These are phyloP conservation scores for Coccomyxa sp. DNA, from an alignment of 139 green algal species.

Conservation along the genomic window DNA sequence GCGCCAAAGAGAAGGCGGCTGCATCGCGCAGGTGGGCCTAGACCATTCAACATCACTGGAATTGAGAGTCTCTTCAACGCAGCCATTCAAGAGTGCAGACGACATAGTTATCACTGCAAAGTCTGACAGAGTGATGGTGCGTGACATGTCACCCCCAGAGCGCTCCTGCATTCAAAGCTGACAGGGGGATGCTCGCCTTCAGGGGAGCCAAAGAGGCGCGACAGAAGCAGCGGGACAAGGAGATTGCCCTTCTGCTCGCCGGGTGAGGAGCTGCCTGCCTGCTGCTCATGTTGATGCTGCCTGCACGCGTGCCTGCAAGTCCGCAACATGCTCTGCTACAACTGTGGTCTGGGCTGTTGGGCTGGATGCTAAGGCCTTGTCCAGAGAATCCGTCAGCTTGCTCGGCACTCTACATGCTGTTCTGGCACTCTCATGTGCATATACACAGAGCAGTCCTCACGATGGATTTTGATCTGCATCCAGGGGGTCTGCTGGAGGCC, in stretches of 20 bases:
- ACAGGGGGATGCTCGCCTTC: not conserved
- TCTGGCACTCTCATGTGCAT: not conserved
- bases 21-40: not conserved
- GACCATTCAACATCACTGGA: not conserved
- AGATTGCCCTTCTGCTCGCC: slow-evolving; percentile 38
- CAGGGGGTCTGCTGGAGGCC: slow-evolving; percentile 7
- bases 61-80: not conserved
- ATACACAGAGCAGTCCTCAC: not conserved
- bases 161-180: not conserved
- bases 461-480: not conserved
- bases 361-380: not conserved
- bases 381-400: not conserved
- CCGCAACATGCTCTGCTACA: not conserved
- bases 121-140: not conserved
- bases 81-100: not conserved
- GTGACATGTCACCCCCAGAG: not conserved
- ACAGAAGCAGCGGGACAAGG: slow-evolving; percentile 27
- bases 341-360: not conserved
- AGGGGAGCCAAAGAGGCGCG: slow-evolving; percentile 26
- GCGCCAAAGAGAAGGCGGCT: not conserved
- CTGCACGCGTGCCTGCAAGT: not conserved
- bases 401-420: not conserved
- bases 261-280: not conserved
- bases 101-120: not conserved
- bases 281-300: not conserved